Base-by-base conservation (phyloP, 768 basidiomycete species). In the Phylloporus sp. region DNA sequence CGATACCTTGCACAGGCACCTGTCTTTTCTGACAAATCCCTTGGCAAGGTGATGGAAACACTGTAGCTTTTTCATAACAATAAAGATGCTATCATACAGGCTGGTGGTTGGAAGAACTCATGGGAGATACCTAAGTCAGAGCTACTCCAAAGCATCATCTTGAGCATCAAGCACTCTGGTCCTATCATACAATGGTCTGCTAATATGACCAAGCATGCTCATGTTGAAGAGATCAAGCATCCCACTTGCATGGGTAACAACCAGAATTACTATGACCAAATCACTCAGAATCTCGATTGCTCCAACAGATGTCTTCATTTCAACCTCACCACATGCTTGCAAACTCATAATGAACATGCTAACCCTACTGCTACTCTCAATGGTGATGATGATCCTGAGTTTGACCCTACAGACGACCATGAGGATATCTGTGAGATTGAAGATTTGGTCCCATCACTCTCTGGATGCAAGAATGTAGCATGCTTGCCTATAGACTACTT, bases 1-100 rank as follows among this genome's bases (percentile, higher is more conserved):
- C 47, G 74, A 7, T 74, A 69, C 49, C 49, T 70, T 10, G 69
- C 73, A 0, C 71, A 71, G 40, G 72, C 70, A 50, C 62, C 65
- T 0, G 12, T 61, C 5, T 76, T 76, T 45, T 60, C 67, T 1
- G 52, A 56, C 2, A 35, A 54, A 23, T 71, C 70, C 2, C 65
- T 76, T 0, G 22, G 34, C 0, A 27, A 47, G 3, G 49, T 79
- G 0, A 47, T 65, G 0, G 49, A 59, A 0, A 61, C 68, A 0
- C 63, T 75, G 1, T 12, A 53, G 1, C 16, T 18, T 1, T 79
- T 78, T 52, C 75, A 78, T 52, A 27, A 46, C 3, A 59, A 73
- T 57, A 75, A 75, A 44, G 36, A 57, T 10, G 58, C 71, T 3
- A 74, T 77, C 47, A 43, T 73, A 10, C 31, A 46, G 18, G 51